Percentiles rank a stretch among this genome's conserved stretches.
Conservation (phyloP, 1,139 yeast species). For the Yamadazyma friedrichii region DNA sequence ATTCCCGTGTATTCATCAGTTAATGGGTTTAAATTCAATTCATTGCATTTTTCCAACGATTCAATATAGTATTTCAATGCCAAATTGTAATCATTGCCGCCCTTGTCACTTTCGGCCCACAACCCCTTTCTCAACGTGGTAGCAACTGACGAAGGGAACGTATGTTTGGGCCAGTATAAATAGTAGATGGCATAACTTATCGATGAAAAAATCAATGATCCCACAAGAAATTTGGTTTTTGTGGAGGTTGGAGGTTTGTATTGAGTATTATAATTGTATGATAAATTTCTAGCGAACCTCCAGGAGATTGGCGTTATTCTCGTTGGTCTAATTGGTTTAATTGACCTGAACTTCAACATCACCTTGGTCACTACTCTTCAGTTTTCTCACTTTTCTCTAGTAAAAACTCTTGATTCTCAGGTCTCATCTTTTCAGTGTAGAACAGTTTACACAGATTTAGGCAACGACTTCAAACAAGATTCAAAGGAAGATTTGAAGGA, state of each 20-base stretch:
- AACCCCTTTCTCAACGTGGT: conserved; percentile 67
- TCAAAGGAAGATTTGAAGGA: too few species aligned
- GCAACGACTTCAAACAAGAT: too few species aligned
- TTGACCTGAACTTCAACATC: too few species aligned
- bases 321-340: too few species aligned
- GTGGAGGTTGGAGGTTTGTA: conserved; percentile 12
- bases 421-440: too few species aligned
- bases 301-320: too few species aligned
- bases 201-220: conserved; percentile 22
- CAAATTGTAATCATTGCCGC: conserved; percentile 58
- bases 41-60: conserved; percentile 46
- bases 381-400: too few species aligned
- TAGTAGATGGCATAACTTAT: conserved; percentile 42
- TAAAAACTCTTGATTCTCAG: too few species aligned
- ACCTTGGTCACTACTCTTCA: too few species aligned
- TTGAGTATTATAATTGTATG: neutral
- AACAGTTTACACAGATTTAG: too few species aligned
- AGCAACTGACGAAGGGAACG: conserved; percentile 60
- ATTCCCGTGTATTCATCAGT: conserved; percentile 63
- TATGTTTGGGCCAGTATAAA: conserved; percentile 61
- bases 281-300: too few species aligned
- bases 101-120: conserved; percentile 80
- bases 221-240: conserved; percentile 25
- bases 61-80: conserved; percentile 71
- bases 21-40: conserved; percentile 49